Conservation (phyloP, 2,329 filamentous ascomycete genomes). For the Beauveria sp. region DNA sequence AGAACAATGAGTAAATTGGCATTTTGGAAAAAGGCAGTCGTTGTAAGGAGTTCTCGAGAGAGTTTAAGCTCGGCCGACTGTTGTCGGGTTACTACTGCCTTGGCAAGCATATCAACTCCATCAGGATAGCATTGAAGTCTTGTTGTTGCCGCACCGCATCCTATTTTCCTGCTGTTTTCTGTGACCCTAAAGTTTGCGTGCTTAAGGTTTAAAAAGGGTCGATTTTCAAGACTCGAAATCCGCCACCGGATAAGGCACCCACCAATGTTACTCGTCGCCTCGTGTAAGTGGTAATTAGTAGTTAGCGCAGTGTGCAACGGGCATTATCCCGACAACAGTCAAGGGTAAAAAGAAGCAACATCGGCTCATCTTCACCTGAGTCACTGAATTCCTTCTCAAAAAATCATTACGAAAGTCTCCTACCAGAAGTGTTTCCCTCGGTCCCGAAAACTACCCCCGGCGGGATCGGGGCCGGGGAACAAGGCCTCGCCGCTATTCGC, state of each 20-base stretch:
- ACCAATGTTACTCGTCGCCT: not conserved
- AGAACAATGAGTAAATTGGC: too few relatives aligned
- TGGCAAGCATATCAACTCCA: not conserved
- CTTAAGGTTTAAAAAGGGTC: not conserved
- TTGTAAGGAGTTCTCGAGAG: too few relatives aligned
- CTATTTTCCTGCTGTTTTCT: too few relatives aligned
- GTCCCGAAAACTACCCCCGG: not conserved
- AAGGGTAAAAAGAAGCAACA: not conserved
- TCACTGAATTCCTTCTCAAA: too few relatives aligned
- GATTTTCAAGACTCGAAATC: not conserved
- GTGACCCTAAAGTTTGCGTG: not conserved
- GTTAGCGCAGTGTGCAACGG: not conserved
- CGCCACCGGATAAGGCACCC: conserved; percentile 2
- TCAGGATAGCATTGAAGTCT: not conserved
- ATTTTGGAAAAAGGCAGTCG: too few relatives aligned
- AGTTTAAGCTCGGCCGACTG: too few relatives aligned
- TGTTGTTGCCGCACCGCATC: too few relatives aligned
- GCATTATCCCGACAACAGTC: not conserved
- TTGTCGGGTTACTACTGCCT: not conserved
- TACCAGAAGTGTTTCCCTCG: not conserved
- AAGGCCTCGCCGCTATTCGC: not conserved
- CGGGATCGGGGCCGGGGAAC: not conserved
- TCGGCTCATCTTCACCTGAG: too few relatives aligned
- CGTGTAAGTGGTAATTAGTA: not conserved
- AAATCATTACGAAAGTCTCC: too few relatives aligned